Evolutionary conservation across 345 rosid species (phyloP), one percentile per base, ranked within the genome.

Genomic region (Rhodamnia argentea): DNA sequence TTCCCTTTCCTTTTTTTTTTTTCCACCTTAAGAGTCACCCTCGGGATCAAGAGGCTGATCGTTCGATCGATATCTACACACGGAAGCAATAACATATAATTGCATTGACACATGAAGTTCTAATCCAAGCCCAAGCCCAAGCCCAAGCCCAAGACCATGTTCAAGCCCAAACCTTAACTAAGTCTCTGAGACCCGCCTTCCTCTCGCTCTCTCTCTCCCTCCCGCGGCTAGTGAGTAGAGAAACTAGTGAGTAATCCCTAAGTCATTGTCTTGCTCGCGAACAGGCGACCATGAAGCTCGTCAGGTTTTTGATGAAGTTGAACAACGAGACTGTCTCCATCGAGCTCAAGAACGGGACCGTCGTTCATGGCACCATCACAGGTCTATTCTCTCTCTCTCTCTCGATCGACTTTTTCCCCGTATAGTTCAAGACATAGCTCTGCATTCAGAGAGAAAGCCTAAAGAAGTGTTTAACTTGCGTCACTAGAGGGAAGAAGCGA

Each of bases 251-350:
- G 78, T 0, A 64, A 70, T 44, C 81, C 81, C 26, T 18, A 18
- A 53, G 47, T 32, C 47, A 70, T 84, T 40, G 86, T 42, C 59
- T 78, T 58, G 59, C 84, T 29, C 10, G 29, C 42, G 81, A 64
- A 8, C 47, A 18, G 81, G 52, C 56, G 82, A 60, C 86, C 16
- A 92, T 92, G 95, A 93, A 93, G 90, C 95, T 93, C 83, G 95
- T 92, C 90, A 91, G 94, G 98, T 96, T 97, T 87, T 87, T 97
- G 96, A 97, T 97, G 99, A 97, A 97, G 93, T 58, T 97, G 89
- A 97, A 94, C 96, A 97, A 97, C 85, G 99, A 95, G 89, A 96
- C 98, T 82, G 99, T 96, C 10, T 96, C 99, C 84, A 94, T 97
- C 84, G 99, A 97, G 92, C 96, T 97, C 87, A 95, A 97, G 93